Evolutionary conservation across 257 asterid genomes (phyloP), one percentile per base, ranked within the genome.

Genomic region (Apocynum venetum): DNA sequence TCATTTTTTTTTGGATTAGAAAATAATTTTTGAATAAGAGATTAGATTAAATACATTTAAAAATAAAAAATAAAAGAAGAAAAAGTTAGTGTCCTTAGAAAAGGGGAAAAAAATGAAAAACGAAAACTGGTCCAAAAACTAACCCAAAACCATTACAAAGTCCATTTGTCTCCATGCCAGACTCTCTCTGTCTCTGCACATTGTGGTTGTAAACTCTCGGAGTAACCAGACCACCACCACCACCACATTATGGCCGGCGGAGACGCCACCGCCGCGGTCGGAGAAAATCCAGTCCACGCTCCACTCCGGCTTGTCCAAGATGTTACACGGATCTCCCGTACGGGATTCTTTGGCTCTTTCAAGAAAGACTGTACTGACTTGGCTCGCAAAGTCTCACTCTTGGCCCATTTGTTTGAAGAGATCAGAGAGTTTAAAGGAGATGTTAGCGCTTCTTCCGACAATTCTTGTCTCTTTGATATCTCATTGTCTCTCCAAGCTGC

Each of bases 321-420:
- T 79, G 81, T 94, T 6, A 85, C 69, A 9, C 86, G 86, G 88
- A 84, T 95, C 85, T 92, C 96, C 57, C 31, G 66, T 78, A 82
- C 87, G 75, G 96, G 97, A 8, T 91, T 90, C 86, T 73, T 87
- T 38, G 98, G 98, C 6, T 74, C 82, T 25, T 95, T 93, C 87
- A 90, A 87, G 91, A 93, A 86, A 81, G 99, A 95, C 84, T 93
- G 96, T 72, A 87, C 91, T 35, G 96, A 91, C 83, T 86, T 95
- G 85, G 89, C 87, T 56, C 91, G 99, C 51, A 89, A 96, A 70
- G 83, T 91, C 67, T 84, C 96, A 12, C 93, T 95, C 52, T 84
- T 95, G 80, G 90, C 90, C 31, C 94, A 95, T 88, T 83, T 93
- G 80, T 88, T 90, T 55, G 98, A 93, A 64, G 99, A 95, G 82